Conservation (phyloP, 1,284 basidiomycete genomes). For the Pascua sp. region DNA sequence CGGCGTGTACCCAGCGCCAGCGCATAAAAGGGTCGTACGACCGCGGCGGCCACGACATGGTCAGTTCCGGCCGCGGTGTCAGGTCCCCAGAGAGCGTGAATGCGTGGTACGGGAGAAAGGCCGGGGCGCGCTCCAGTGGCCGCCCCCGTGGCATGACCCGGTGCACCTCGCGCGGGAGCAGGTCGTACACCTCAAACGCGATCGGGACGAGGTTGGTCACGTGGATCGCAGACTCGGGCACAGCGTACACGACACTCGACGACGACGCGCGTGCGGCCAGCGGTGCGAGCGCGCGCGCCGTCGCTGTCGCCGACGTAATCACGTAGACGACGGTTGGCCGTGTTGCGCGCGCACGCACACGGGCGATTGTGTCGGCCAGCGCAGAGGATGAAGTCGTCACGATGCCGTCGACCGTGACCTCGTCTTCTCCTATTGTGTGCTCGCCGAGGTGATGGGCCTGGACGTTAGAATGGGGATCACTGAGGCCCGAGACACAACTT, state of each 20-base stretch:
- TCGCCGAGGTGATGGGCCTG: conserved; percentile 10
- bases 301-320: conserved; percentile 1
- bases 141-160: conserved; percentile 23
- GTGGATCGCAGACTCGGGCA: conserved; percentile 4
- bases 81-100: conserved; percentile 30
- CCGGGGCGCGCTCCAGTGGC: conserved; percentile 10
- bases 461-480: too few species aligned
- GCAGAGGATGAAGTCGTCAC: neutral
- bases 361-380: neutral
- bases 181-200: conserved; percentile 36
- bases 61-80: conserved; percentile 26
- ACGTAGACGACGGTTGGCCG: conserved; percentile 12
- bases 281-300: conserved; percentile 1
- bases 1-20: conserved; percentile 30
- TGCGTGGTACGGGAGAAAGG: conserved; percentile 24
- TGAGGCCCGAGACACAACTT: too few species aligned
- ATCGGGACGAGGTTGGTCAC: conserved; percentile 18
- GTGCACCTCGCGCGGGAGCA: conserved; percentile 17
- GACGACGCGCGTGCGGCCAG: neutral
- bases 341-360: neutral
- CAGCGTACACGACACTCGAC: conserved; percentile 1
- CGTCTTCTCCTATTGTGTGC: conserved; percentile 1
- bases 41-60: conserved; percentile 35
- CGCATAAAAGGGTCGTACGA: conserved; percentile 40
- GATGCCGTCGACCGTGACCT: neutral